Base-by-base conservation (phyloP, 352 stramenopile genomes). In the Pythium myriotylum region DNA sequence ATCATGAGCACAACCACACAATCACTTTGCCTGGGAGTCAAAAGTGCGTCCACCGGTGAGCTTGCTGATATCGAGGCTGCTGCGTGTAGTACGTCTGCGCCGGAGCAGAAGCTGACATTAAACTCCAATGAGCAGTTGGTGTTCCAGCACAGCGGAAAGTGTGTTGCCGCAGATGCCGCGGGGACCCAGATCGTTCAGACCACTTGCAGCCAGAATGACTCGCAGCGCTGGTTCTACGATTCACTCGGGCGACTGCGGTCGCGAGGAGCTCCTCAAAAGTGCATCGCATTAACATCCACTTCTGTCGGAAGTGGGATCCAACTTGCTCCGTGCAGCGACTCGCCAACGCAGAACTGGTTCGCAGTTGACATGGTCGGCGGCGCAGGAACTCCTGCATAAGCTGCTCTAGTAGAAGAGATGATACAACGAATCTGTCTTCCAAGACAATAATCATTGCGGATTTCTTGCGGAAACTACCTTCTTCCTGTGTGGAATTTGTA, bases 401-500 rank as follows among this genome's bases (percentile, higher is more conserved):
- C n/a, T n/a, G n/a, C n/a, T n/a, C n/a, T n/a, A n/a, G n/a, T n/a
- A n/a, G n/a, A n/a, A n/a, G n/a, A n/a, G n/a, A n/a, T n/a, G n/a
- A n/a, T n/a, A n/a, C n/a, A n/a, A n/a, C n/a, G n/a, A n/a, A n/a
- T n/a, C n/a, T n/a, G n/a, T n/a, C n/a, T n/a, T n/a, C n/a, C n/a
- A n/a, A n/a, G n/a, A n/a, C n/a, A n/a, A n/a, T n/a, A n/a, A n/a
- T n/a, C n/a, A n/a, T n/a, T n/a, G n/a, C n/a, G n/a, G n/a, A n/a
- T n/a, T n/a, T n/a, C n/a, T n/a, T n/a, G n/a, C n/a, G n/a, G n/a
- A n/a, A n/a, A n/a, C n/a, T n/a, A n/a, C n/a, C n/a, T n/a, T n/a
- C n/a, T n/a, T n/a, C 76, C 75, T 1, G 72, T 88, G 57, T 85
- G 78, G 54, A 84, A 85, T 39, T 82, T 81, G 32, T 58, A 84